phyloP scores from a whole-genome alignment of 495 filamentous ascomycete genomes.

The Chaetomium fimeti region DNA sequence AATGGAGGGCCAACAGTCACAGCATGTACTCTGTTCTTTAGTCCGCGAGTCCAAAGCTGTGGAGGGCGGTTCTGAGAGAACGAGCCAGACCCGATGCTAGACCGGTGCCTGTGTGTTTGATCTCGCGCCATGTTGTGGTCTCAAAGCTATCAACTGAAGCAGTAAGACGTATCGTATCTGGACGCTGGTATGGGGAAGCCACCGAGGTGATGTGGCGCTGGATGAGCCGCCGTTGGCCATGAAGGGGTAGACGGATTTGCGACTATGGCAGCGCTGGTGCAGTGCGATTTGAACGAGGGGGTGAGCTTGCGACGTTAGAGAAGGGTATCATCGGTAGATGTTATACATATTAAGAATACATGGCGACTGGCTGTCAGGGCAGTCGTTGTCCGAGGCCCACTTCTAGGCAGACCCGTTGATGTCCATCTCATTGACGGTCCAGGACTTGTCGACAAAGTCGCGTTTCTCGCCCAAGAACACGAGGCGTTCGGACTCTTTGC shows the following conservation, averaged over 20 bases:
- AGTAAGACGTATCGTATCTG: constrained; percentile 55
- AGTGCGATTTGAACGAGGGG: background rate
- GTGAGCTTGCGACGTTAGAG: constrained; percentile 34
- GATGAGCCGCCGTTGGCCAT: constrained; percentile 4
- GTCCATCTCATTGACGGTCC: constrained; percentile 54
- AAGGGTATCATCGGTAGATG: constrained; percentile 46
- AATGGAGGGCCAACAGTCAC: background rate
- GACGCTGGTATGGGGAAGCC: constrained; percentile 32
- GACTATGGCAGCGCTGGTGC: constrained; percentile 1
- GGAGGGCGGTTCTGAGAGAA: constrained; percentile 54
- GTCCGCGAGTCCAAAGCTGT: constrained; percentile 52
- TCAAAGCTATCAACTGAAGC: constrained; percentile 45
- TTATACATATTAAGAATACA: constrained; percentile 39
- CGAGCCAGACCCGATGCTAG: constrained; percentile 38
- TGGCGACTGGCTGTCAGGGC: background rate
- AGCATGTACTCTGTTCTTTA: constrained; percentile 56
- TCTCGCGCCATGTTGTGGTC: constrained; percentile 53
- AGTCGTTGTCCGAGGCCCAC: background rate
- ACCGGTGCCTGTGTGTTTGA: constrained; percentile 36
- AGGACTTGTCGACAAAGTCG: constrained; percentile 63
- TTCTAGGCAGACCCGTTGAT: constrained; percentile 42
- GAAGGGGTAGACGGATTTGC: background rate
- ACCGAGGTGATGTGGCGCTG: constrained; percentile 1
- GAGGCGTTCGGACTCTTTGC: constrained; percentile 51
- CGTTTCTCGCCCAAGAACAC: constrained; percentile 83